These are phyloP conservation scores for Liriodendron chinense DNA, from an alignment of 164 flowering plant species.

Conservation along the genomic window DNA sequence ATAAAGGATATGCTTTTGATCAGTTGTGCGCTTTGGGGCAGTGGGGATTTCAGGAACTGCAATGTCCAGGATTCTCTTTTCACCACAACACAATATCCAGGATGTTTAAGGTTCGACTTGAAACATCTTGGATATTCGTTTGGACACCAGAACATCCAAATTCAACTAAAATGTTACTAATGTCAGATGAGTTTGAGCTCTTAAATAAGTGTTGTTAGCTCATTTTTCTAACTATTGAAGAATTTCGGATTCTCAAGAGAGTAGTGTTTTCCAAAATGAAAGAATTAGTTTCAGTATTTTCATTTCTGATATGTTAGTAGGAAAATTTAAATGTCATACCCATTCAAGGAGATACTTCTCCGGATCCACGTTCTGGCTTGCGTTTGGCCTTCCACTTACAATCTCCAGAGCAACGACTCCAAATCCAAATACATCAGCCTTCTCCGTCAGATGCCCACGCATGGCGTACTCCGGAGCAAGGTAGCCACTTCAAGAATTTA, in stretches of 20 bases:
- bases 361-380: constrained; percentile 21
- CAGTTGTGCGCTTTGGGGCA: no score
- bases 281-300: no score
- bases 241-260: no score
- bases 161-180: no score
- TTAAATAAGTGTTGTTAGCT: background rate
- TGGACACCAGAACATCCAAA: no score
- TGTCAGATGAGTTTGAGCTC: background rate
- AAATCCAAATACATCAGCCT: constrained; percentile 36
- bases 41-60: no score
- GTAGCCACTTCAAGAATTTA: constrained; percentile 14
- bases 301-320: background rate
- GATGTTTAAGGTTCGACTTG: no score
- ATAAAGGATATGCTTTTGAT: no score
- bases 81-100: no score
- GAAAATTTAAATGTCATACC: constrained; percentile 19
- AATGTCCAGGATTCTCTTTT: no score
- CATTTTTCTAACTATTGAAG: background rate
- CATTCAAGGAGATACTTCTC: constrained; percentile 33
- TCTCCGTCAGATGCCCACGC: constrained; percentile 36
- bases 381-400: constrained; percentile 28
- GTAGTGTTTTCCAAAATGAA: no score
- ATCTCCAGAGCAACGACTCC: constrained; percentile 32
- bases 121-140: no score
- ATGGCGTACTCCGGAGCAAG: constrained; percentile 37